Conservation (phyloP, 2,329 filamentous ascomycete species). For the Penicillium sp. region DNA sequence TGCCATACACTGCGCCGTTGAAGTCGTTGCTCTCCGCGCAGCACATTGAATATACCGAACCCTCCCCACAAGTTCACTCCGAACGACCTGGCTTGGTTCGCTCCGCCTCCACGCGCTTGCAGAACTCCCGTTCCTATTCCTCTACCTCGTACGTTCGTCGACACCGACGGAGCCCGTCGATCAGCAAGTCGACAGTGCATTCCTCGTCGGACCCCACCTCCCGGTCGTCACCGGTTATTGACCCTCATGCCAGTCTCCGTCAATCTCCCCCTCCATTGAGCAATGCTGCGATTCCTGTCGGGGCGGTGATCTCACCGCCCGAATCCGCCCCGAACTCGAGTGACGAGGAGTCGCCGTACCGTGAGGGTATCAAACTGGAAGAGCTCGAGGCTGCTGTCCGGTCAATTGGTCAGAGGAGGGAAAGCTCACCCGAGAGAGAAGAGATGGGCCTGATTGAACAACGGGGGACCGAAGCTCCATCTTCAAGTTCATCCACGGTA, state of each 20-base stretch:
- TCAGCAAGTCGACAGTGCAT: slow-evolving; percentile 35
- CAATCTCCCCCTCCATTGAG: slow-evolving; percentile 82
- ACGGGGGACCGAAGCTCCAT: slow-evolving; percentile 5
- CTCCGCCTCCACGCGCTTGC: slow-evolving; percentile 39
- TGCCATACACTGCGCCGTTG: slow-evolving; percentile 52
- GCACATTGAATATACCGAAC: slow-evolving; percentile 52
- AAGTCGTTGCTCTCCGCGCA: slow-evolving; percentile 57
- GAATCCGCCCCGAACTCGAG: slow-evolving; percentile 79
- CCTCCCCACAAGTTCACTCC: slow-evolving; percentile 25
- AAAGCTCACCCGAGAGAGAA: slow-evolving; percentile 33
- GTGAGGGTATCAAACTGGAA: slow-evolving; percentile 49
- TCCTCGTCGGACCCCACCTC: slow-evolving; percentile 29
- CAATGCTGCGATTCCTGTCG: slow-evolving; percentile 73
- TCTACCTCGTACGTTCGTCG: slow-evolving; percentile 62
- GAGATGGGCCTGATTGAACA: slow-evolving; percentile 19
- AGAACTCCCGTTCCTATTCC: slow-evolving; percentile 55
- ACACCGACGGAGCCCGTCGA: slow-evolving; percentile 59
- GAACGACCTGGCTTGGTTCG: slow-evolving; percentile 22
- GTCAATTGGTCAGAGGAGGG: slow-evolving; percentile 59
- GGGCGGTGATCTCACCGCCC: slow-evolving; percentile 85
- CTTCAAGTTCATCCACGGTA: slow-evolving; percentile 29
- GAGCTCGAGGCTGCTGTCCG: slow-evolving; percentile 81
- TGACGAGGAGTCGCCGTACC: slow-evolving; percentile 63
- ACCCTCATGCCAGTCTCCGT: slow-evolving; percentile 63
- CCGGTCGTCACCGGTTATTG: slow-evolving; percentile 25